Conservation (phyloP, 2,329 filamentous ascomycete genomes). For the Ophiostoma fasciatum region DNA sequence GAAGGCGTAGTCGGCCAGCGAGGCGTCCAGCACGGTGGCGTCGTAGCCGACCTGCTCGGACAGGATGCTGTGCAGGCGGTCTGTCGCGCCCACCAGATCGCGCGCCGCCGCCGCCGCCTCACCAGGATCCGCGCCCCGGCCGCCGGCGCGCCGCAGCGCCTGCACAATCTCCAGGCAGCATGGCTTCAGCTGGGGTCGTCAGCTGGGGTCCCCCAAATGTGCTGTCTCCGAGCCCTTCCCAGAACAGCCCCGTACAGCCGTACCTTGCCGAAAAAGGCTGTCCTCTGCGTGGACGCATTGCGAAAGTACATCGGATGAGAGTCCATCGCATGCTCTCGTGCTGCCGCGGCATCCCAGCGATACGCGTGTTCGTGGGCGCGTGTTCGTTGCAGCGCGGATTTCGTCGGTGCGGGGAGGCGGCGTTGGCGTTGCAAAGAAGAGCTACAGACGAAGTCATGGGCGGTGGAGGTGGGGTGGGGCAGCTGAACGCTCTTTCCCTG, state of each 20-base stretch:
- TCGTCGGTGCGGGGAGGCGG: too few species aligned
- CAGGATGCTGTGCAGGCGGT: conserved; percentile 31
- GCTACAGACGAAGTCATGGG: too few species aligned
- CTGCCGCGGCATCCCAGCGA: too few species aligned
- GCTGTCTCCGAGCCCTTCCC: not conserved
- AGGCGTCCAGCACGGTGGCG: conserved; percentile 50
- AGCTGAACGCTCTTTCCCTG: too few species aligned
- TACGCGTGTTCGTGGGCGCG: too few species aligned
- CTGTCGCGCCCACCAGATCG: conserved; percentile 30
- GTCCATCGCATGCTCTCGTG: too few species aligned
- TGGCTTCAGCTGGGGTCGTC: conserved; percentile 39
- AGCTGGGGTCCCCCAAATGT: not conserved
- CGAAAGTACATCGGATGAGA: conserved; percentile 8
- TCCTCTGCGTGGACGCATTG: conserved; percentile 13
- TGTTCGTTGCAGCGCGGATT: too few species aligned
- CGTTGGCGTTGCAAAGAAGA: too few species aligned
- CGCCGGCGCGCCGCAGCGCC: conserved; percentile 25
- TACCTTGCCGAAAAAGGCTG: conserved; percentile 16
- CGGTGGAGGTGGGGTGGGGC: too few species aligned
- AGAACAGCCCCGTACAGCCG: not conserved
- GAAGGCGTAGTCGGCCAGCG: conserved; percentile 86
- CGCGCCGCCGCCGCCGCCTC: conserved; percentile 23
- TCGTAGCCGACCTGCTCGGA: conserved; percentile 28
- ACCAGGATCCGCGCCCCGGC: conserved; percentile 10
- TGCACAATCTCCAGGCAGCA: conserved; percentile 46